These are phyloP conservation scores for Macadamia integrifolia DNA, from an alignment of 164 flowering plant genomes.

Conservation along the genomic window DNA sequence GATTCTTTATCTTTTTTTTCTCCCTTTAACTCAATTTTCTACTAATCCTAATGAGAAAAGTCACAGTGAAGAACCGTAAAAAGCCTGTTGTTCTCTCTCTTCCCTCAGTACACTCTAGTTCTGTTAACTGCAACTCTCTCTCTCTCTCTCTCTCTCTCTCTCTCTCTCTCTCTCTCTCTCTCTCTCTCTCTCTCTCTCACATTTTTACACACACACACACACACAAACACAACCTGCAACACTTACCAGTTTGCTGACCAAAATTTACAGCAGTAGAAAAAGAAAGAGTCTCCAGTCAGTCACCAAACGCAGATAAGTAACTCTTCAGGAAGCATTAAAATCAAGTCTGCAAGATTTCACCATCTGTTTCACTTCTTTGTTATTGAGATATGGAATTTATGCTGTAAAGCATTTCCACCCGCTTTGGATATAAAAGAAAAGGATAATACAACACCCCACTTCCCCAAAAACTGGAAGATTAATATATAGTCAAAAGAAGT, in stretches of 20 bases:
- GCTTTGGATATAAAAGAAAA: not conserved
- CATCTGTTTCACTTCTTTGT: constrained; percentile 7
- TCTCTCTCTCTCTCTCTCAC: constrained; percentile 4
- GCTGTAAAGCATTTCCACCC: not conserved
- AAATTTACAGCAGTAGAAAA: constrained; percentile 2
- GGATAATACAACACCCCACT: not conserved
- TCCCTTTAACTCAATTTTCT: not conserved
- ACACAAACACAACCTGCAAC: not conserved
- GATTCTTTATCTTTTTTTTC: too few relatives aligned
- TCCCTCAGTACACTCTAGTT: too few relatives aligned
- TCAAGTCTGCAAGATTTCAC: constrained; percentile 7
- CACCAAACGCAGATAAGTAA: not conserved
- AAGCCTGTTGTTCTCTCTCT: not conserved
- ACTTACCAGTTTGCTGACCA: constrained; percentile 4
- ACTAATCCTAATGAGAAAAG: not conserved
- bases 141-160: constrained; percentile 4
- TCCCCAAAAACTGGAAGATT: not conserved
- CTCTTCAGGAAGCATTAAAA: not conserved
- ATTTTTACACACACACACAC: not conserved
- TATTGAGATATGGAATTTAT: not conserved
- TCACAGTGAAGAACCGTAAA: not conserved
- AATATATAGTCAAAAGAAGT: not conserved
- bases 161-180: constrained; percentile 8
- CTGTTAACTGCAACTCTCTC: not conserved
- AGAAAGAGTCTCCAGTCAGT: constrained; percentile 7